Evolutionary conservation across 1,284 basidiomycete species (phyloP).

Genomic region (Cryptococcus deneoformans): DNA sequence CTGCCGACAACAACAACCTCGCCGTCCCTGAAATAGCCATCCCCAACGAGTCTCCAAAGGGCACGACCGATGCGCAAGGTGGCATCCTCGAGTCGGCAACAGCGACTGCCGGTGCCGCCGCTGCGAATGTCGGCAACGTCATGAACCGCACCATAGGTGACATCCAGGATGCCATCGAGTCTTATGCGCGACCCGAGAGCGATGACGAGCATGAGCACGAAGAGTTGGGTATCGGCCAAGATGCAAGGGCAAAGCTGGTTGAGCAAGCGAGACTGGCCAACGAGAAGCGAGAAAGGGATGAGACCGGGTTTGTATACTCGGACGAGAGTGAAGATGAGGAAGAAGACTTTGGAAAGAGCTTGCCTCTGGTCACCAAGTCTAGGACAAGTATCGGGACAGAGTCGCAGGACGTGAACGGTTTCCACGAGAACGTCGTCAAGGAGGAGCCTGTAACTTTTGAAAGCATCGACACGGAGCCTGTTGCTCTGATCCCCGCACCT

Average conservation of each 20-base stretch:
- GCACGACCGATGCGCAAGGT: constrained; percentile 9
- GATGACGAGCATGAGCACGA: constrained; percentile 52
- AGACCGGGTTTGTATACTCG: constrained; percentile 44
- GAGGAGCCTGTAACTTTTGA: constrained; percentile 1
- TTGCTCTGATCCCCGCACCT: neutral
- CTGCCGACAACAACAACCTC: constrained; percentile 18
- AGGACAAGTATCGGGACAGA: constrained; percentile 3
- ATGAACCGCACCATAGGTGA: constrained; percentile 84
- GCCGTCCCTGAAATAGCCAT: constrained; percentile 23
- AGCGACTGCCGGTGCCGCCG: constrained; percentile 15
- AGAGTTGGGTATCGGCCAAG: constrained; percentile 60
- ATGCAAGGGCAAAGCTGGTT: constrained; percentile 63
- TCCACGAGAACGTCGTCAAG: neutral
- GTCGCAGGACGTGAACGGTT: constrained; percentile 13
- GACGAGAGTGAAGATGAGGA: constrained; percentile 52
- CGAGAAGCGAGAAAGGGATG: constrained; percentile 54
- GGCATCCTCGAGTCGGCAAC: constrained; percentile 33
- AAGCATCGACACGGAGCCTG: constrained; percentile 1
- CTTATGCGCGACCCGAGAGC: constrained; percentile 53
- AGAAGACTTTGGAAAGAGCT: constrained; percentile 17
- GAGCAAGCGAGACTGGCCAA: constrained; percentile 60
- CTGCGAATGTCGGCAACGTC: constrained; percentile 47
- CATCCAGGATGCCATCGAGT: constrained; percentile 79
- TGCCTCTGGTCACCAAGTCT: constrained; percentile 1
- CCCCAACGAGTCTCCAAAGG: constrained; percentile 21